These are phyloP conservation scores for Talaromyces sp. DNA, from an alignment of 2,329 filamentous ascomycete species.

Conservation along the genomic window DNA sequence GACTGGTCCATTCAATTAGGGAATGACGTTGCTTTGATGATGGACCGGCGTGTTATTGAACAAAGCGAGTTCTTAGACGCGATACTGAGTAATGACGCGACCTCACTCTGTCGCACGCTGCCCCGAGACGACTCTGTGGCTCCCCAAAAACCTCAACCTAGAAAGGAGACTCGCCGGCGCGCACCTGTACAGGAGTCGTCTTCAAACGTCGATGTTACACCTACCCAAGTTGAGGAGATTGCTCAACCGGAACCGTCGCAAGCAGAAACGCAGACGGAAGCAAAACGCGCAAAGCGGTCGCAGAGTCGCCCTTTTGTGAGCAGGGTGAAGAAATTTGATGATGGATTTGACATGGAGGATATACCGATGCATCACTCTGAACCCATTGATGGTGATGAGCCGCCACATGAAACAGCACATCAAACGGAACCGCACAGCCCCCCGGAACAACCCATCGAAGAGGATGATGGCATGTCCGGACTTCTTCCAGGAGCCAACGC, in stretches of 20 bases:
- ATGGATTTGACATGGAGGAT: slow-evolving; percentile 47
- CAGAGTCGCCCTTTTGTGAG: slow-evolving; percentile 29
- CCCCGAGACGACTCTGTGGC: slow-evolving; percentile 34
- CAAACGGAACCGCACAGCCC: background rate
- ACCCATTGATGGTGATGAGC: slow-evolving; percentile 15
- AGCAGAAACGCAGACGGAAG: slow-evolving; percentile 11
- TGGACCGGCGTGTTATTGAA: slow-evolving; percentile 78
- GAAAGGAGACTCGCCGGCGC: slow-evolving; percentile 12
- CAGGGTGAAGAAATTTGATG: slow-evolving; percentile 69
- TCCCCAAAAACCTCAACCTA: slow-evolving; percentile 33
- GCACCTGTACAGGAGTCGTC: background rate
- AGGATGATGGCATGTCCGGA: slow-evolving; percentile 60
- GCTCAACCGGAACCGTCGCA: slow-evolving; percentile 2
- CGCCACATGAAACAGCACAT: background rate
- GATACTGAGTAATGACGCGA: slow-evolving; percentile 75
- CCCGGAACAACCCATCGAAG: slow-evolving; percentile 19
- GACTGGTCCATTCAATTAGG: slow-evolving; percentile 68
- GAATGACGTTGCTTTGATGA: slow-evolving; percentile 61
- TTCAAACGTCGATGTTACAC: slow-evolving; percentile 15
- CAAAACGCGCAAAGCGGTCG: slow-evolving; percentile 17
- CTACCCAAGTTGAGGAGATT: slow-evolving; percentile 8
- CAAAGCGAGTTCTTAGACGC: slow-evolving; percentile 90
- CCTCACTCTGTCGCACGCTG: slow-evolving; percentile 63
- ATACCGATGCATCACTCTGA: slow-evolving; percentile 32
- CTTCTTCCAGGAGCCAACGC: slow-evolving; percentile 72